Percentiles rank a stretch among this genome's conserved stretches.
These are phyloP conservation scores for Blastobotrys capitulatus DNA, from an alignment of 1,139 yeast genomes.

Conservation along the genomic window DNA sequence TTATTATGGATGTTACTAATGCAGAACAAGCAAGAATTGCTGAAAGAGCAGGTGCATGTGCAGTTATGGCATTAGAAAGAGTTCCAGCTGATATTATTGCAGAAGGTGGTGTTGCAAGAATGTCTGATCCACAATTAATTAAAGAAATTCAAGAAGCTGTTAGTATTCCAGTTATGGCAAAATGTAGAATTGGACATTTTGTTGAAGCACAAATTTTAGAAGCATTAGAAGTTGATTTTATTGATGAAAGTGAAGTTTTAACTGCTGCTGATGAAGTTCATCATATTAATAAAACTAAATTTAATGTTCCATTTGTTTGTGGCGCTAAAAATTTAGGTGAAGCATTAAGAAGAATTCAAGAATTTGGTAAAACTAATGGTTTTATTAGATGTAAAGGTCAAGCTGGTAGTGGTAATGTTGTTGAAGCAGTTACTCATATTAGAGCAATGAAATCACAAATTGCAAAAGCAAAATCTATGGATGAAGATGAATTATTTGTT, in stretches of 20 bases:
- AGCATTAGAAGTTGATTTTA: slow-evolving; percentile 69
- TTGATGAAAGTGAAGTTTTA: slow-evolving; percentile 77
- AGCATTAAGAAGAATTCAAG: slow-evolving; percentile 73
- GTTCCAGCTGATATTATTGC: slow-evolving; percentile 86
- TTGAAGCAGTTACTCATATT: slow-evolving; percentile 73
- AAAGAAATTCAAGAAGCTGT: slow-evolving; percentile 63
- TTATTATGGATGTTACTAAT: slow-evolving; percentile 56
- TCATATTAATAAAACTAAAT: slow-evolving; percentile 60
- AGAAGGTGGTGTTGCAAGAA: slow-evolving; percentile 78
- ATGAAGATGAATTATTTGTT: slow-evolving; percentile 43
- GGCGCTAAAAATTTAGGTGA: slow-evolving; percentile 84
- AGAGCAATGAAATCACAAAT: slow-evolving; percentile 32
- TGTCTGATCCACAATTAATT: slow-evolving; percentile 84
- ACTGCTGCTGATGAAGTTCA: slow-evolving; percentile 72
- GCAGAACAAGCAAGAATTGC: slow-evolving; percentile 64
- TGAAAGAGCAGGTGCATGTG: slow-evolving; percentile 83
- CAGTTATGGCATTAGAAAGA: slow-evolving; percentile 84
- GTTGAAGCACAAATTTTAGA: slow-evolving; percentile 81
- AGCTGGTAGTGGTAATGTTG: slow-evolving; percentile 85
- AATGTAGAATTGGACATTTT: slow-evolving; percentile 78
- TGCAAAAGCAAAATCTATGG: slow-evolving; percentile 40
- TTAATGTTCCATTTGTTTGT: slow-evolving; percentile 77
- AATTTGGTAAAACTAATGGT: slow-evolving; percentile 71
- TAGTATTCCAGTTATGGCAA: slow-evolving; percentile 67
- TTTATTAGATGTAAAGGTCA: slow-evolving; percentile 76